Percentiles rank a stretch among this genome's conserved stretches.
Conservation (phyloP, 306 rosid genomes). For the Begonia loranthoides region DNA sequence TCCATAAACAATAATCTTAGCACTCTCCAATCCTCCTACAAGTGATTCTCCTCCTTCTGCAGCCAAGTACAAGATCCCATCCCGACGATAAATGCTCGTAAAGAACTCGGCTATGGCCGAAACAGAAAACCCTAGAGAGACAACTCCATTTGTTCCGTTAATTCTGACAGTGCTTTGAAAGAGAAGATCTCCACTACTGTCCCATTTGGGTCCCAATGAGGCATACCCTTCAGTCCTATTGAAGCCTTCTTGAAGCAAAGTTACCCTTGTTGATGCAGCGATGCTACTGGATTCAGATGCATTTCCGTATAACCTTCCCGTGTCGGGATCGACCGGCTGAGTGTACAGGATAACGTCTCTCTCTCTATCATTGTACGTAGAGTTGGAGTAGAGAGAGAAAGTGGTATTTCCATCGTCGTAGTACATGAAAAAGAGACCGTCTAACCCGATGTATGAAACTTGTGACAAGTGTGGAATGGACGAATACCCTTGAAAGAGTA, state of each 20-base stretch:
- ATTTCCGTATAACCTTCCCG: conserved; percentile 28
- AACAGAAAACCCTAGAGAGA: conserved; percentile 30
- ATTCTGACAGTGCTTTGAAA: conserved; percentile 26
- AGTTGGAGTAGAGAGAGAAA: conserved; percentile 36
- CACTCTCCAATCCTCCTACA: conserved; percentile 16
- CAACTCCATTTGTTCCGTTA: conserved; percentile 12
- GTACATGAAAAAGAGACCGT: conserved; percentile 38
- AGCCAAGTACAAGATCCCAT: conserved; percentile 19
- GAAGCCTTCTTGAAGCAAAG: conserved; percentile 11
- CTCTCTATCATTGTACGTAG: conserved; percentile 14
- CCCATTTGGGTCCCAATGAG: conserved; percentile 26
- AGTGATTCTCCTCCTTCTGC: conserved; percentile 35
- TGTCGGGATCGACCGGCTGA: conserved; percentile 21
- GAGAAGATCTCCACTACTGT: conserved; percentile 11
- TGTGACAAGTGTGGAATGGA: conserved; percentile 28
- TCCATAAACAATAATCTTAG: conserved; percentile 14
- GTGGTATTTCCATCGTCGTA: conserved; percentile 16
- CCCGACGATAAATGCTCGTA: conserved; percentile 12
- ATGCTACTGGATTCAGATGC: conserved; percentile 10
- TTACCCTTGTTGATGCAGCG: conserved; percentile 6
- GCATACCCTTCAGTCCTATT: conserved; percentile 17
- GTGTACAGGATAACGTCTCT: not conserved
- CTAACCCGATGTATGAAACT: conserved; percentile 33
- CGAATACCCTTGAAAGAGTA: conserved; percentile 30
- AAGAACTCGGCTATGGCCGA: conserved; percentile 11